Evolutionary conservation across 371 early-diverging fungal genomes (phyloP).

Genomic region (Paramicrosporidium saccamoebae): DNA sequence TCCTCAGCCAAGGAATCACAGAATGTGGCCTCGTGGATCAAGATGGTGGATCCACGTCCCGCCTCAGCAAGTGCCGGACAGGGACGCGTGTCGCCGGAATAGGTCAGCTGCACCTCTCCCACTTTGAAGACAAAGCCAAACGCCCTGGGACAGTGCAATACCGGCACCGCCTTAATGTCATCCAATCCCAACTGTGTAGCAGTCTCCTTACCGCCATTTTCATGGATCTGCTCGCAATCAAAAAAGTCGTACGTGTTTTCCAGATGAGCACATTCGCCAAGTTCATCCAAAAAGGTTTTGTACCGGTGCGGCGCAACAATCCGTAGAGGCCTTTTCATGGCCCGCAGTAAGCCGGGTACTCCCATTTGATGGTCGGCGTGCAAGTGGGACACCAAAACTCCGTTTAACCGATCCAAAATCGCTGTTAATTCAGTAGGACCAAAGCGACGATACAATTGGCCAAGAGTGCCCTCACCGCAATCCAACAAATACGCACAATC

Average conservation of each 20-base stretch:
- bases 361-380: conserved; percentile 98
- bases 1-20: conserved; percentile 38
- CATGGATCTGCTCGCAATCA: not conserved
- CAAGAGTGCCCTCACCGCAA: conserved; percentile 86
- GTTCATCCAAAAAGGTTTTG: conserved; percentile 25
- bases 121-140: conserved; percentile 40
- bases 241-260: not conserved
- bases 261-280: conserved; percentile 3
- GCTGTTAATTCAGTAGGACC: conserved; percentile 10
- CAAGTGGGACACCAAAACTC: conserved; percentile 80
- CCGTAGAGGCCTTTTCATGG: conserved; percentile 5
- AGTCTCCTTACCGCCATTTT: conserved; percentile 7
- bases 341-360: conserved; percentile 18
- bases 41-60: conserved; percentile 17
- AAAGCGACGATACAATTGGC: conserved; percentile 53
- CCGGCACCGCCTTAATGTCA: conserved; percentile 20
- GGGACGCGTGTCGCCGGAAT: conserved; percentile 93
- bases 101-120: conserved; percentile 11
- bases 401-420: conserved; percentile 10
- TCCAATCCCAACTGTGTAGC: conserved; percentile 11
- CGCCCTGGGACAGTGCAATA: conserved; percentile 39
- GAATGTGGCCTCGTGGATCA: conserved; percentile 93
- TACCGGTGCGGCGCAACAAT: conserved; percentile 26
- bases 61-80: conserved; percentile 25
- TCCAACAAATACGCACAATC: conserved; percentile 41